Evolutionary conservation across 805 yeast genomes (phyloP), one percentile per base, ranked within the genome.

Genomic region (Nakazawaea siamensis): DNA sequence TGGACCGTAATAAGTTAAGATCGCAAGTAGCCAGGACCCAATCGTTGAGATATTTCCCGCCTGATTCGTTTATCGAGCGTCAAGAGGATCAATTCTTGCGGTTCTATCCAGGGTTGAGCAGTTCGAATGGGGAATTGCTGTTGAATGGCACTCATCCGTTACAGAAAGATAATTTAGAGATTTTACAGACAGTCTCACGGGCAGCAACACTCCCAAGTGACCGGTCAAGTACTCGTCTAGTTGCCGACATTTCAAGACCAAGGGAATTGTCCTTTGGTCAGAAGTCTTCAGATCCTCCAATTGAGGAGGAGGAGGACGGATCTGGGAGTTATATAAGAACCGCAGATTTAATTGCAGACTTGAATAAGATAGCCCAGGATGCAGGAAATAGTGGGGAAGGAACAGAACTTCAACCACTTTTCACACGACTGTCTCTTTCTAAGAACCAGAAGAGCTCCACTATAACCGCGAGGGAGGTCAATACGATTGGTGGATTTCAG

Each of bases 81-180:
- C 58, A 60, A 65, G 66, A 61, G 34, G 60, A 58, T 9, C 48
- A 55, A 30, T 39, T 62, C 24, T 45, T 56, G 1, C 47, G 65
- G 18, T 62, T 62, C 61, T 48, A 56, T 26, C 51, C 62, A 3
- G 49, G 60, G 3, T 46, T 38, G 21, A 44, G 55, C 11, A 46
- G 51, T 16, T 44, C 45, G 26, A 48, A 36, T 16, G 52, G 46
- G 14, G 54, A 49, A 19, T 54, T 48, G 18, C 46, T 54, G 9
- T 41, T 62, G 25, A 48, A 46, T 26, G 64, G 63, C 1, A 44
- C 37, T 8, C 66, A 61, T 36, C 56, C 59, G 0, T 60, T 48
- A 33, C 53, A 49, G 20, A 18, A 19, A 4, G 15, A 20, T 7
- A 18, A 23, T 6, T 14, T 33, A 17, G 19, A 18, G 11, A 4